These are phyloP conservation scores for Apostasia shenzhenica DNA, from an alignment of 106 monocot species.

Conservation along the genomic window DNA sequence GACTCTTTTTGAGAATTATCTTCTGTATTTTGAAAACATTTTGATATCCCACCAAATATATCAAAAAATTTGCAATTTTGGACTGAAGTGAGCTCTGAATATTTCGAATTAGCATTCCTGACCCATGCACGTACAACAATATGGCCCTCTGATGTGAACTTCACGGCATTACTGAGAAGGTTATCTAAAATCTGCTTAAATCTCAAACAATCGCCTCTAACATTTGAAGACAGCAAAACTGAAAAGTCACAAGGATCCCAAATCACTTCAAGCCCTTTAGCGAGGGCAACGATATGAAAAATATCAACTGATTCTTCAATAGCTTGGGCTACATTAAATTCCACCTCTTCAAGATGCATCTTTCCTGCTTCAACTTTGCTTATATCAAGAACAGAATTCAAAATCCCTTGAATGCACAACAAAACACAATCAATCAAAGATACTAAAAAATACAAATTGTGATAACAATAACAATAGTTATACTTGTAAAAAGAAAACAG, in stretches of 20 bases:
- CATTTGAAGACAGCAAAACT: slow-evolving; percentile 29
- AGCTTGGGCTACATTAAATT: slow-evolving; percentile 64
- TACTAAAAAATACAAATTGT: background rate
- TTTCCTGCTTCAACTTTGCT: slow-evolving; percentile 93
- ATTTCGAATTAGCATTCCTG: slow-evolving; percentile 17
- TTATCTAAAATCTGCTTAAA: slow-evolving; percentile 82
- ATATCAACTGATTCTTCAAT: slow-evolving; percentile 74
- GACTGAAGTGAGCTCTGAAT: slow-evolving; percentile 1
- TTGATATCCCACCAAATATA: slow-evolving; percentile 3
- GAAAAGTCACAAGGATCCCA: slow-evolving; percentile 98
- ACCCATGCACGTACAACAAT: slow-evolving; percentile 67
- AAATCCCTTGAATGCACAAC: slow-evolving; percentile 35
- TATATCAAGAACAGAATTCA: slow-evolving; percentile 82
- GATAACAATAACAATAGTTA: no score
- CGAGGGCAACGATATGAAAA: slow-evolving; percentile 54
- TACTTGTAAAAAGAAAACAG: no score
- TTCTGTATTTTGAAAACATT: slow-evolving; percentile 13
- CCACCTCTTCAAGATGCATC: slow-evolving; percentile 71
- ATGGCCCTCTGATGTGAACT: slow-evolving; percentile 71
- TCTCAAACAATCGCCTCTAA: slow-evolving; percentile 59
- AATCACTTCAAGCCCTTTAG: slow-evolving; percentile 72
- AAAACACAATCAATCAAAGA: background rate
- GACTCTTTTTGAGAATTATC: background rate
- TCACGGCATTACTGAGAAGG: slow-evolving; percentile 77
- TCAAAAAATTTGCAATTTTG: slow-evolving; percentile 1